These are phyloP conservation scores for Phytophthora megakarya DNA, from an alignment of 352 stramenopile genomes.

Conservation along the genomic window DNA sequence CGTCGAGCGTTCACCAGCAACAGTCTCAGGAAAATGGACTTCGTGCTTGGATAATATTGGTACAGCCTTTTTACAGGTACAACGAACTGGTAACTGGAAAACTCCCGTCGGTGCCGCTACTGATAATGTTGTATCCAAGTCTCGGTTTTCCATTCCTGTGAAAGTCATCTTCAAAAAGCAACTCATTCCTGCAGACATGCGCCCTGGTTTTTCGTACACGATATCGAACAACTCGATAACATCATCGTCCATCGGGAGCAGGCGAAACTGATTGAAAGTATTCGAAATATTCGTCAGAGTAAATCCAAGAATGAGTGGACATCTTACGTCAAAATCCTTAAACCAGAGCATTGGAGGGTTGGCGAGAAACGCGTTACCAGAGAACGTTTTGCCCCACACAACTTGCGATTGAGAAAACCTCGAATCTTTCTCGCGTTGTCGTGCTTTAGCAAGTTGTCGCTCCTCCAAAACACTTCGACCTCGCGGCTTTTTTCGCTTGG, in stretches of 20 bases:
- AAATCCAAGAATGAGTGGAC: constrained; percentile 58
- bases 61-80: constrained; percentile 82
- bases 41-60: constrained; percentile 51
- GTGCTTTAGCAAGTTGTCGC: constrained; percentile 49
- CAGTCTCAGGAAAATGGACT: constrained; percentile 71
- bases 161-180: constrained; percentile 81
- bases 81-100: constrained; percentile 79
- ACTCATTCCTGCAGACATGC: constrained; percentile 90
- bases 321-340: constrained; percentile 89
- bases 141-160: constrained; percentile 54
- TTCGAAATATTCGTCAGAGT: constrained; percentile 92
- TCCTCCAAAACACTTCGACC: constrained; percentile 72
- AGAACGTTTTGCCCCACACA: constrained; percentile 84
- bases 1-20: constrained; percentile 78
- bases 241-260: constrained; percentile 73
- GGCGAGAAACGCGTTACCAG: constrained; percentile 76
- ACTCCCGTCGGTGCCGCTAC: constrained; percentile 81
- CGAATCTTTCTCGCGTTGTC: constrained; percentile 54
- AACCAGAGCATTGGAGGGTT: constrained; percentile 86
- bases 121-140: constrained; percentile 68
- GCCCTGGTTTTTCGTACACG: constrained; percentile 80
- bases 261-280: constrained; percentile 92
- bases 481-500: constrained; percentile 31
- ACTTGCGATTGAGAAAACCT: constrained; percentile 70
- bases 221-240: constrained; percentile 90